Conservation (phyloP, 1,284 basidiomycete species). For the Rhodotorula glutinis region DNA sequence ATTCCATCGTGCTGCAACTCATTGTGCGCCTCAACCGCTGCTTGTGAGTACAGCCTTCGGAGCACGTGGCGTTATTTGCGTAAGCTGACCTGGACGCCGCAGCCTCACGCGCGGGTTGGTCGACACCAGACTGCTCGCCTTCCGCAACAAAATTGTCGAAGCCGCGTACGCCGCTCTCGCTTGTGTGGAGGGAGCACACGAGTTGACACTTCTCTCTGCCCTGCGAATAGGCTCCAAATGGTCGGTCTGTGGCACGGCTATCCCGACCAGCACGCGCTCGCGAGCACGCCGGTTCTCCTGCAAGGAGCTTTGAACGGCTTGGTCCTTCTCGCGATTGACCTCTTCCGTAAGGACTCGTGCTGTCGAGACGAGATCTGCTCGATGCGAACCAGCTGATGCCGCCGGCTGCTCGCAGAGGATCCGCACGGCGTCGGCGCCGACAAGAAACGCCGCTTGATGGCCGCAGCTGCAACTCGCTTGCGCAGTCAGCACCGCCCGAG, state of each 20-base stretch:
- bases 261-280: conserved; percentile 12
- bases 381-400: background rate
- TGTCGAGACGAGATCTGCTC: background rate
- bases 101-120: conserved; percentile 31
- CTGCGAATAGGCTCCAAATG: conserved; percentile 14
- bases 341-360: conserved; percentile 17
- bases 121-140: conserved; percentile 18
- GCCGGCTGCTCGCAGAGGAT: conserved; percentile 16
- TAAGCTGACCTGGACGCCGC: background rate
- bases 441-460: conserved; percentile 15
- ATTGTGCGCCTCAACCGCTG: conserved; percentile 27
- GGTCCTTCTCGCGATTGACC: conserved; percentile 24
- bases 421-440: conserved; percentile 11
- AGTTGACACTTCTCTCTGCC: background rate
- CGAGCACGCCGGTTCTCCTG: conserved; percentile 9
- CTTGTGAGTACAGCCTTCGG: conserved; percentile 13
- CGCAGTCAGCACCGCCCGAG: conserved; percentile 1
- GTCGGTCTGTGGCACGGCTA: conserved; percentile 28
- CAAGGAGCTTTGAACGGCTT: conserved; percentile 32
- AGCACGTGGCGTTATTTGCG: too few relatives aligned
- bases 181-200: background rate
- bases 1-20: conserved; percentile 14
- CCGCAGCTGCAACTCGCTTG: conserved; percentile 4
- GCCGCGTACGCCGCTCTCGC: conserved; percentile 20
- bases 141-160: conserved; percentile 5